Conservation (phyloP, 2,329 filamentous ascomycete genomes). For the Curvularia lunata region DNA sequence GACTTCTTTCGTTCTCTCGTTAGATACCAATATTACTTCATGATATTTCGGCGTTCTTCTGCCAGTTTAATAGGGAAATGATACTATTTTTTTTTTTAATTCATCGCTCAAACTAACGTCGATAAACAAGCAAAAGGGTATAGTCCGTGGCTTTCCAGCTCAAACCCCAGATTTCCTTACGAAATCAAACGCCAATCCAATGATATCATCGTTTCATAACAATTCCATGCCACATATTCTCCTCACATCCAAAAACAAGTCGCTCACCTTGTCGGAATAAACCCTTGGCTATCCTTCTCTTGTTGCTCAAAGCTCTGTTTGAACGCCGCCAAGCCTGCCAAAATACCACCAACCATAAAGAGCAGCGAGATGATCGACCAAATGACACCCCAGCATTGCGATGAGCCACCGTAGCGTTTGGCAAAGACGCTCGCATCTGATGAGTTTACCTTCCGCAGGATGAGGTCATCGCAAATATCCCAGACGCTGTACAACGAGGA, state of each 20-base stretch:
- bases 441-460: conserved; percentile 78
- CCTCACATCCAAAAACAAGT: not conserved
- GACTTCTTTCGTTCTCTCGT: not conserved
- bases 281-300: conserved; percentile 70
- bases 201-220: not conserved
- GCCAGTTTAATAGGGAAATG: not conserved
- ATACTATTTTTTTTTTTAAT: not conserved
- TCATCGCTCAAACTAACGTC: not conserved
- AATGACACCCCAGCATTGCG: conserved; percentile 80
- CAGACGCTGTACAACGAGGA: conserved; percentile 79
- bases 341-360: conserved; percentile 75
- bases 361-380: conserved; percentile 75
- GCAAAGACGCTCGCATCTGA: conserved; percentile 82
- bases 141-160: not conserved
- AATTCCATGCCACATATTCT: not conserved
- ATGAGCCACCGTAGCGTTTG: conserved; percentile 77
- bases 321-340: conserved; percentile 79
- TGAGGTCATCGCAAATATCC: conserved; percentile 85
- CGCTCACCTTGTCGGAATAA: conserved; percentile 59
- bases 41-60: not conserved
- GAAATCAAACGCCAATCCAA: not conserved
- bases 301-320: conserved; percentile 73
- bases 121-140: not conserved
- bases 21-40: not conserved
- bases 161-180: not conserved